Percentiles rank a stretch among this genome's conserved stretches.
Conservation (phyloP, 225 moss, liverwort and hornwort genomes). For the Sphagnum tenellum region DNA sequence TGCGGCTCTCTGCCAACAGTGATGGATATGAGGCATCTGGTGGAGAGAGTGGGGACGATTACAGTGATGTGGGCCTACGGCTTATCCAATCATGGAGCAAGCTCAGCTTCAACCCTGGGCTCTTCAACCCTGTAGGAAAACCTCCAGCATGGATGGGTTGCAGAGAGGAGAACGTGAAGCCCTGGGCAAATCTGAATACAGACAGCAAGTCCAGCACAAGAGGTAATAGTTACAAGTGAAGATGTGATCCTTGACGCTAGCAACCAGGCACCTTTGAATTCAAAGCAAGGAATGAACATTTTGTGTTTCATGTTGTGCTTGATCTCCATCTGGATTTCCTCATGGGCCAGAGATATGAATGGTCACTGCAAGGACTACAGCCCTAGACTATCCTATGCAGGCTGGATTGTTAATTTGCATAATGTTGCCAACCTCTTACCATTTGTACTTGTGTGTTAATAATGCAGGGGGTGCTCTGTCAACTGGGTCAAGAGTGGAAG, state of each 20-base stretch:
- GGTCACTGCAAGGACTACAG: too few relatives aligned
- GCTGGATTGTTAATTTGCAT: too few relatives aligned
- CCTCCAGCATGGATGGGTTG: slow-evolving; percentile 43
- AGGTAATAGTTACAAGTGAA: slow-evolving; percentile 10
- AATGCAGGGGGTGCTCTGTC: too few relatives aligned
- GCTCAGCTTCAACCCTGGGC: slow-evolving; percentile 33
- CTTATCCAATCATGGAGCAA: slow-evolving; percentile 46
- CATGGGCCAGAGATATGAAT: too few relatives aligned
- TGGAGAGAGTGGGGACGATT: slow-evolving; percentile 78
- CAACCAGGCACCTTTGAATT: too few relatives aligned
- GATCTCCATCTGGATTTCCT: too few relatives aligned
- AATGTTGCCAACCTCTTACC: too few relatives aligned
- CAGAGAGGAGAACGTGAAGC: neutral
- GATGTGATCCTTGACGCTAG: too few relatives aligned
- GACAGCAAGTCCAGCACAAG: slow-evolving; percentile 15
- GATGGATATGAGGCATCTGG: slow-evolving; percentile 92
- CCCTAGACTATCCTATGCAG: too few relatives aligned
- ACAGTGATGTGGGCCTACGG: slow-evolving; percentile 35
- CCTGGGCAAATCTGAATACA: slow-evolving; percentile 24
- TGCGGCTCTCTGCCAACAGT: slow-evolving; percentile 36
- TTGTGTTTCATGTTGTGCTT: too few relatives aligned
- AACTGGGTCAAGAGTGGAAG: slow-evolving; percentile 58
- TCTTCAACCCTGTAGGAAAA: slow-evolving; percentile 50
- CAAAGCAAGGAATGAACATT: too few relatives aligned
- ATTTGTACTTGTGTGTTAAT: too few relatives aligned